Percentiles rank a stretch among this genome's conserved stretches.
phyloP scores from a whole-genome alignment of 2,329 filamentous ascomycete genomes.

The Pseudocercospora pini-densiflorae region DNA sequence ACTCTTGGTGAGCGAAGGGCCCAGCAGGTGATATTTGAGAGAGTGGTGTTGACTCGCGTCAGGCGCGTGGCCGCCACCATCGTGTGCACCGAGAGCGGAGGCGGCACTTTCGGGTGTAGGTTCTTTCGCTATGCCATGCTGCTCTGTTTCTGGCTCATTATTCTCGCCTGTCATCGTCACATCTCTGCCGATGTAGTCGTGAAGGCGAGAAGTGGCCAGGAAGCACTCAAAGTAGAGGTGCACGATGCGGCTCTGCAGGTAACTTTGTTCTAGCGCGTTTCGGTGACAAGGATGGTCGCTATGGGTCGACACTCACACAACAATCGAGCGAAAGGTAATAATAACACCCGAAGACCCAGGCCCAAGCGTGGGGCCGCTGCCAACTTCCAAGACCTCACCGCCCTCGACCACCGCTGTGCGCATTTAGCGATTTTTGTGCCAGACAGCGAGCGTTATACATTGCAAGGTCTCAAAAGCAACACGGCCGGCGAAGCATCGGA shows the following conservation, averaged over 20 bases:
- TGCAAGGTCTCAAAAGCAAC: neutral
- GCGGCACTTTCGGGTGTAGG: neutral
- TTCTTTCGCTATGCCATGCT: neutral
- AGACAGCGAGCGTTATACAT: neutral
- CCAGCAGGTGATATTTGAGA: slow-evolving; percentile 86
- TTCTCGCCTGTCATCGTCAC: neutral
- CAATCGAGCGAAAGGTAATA: neutral
- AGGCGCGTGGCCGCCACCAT: slow-evolving; percentile 3
- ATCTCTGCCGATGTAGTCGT: neutral
- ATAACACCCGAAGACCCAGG: neutral
- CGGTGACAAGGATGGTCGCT: neutral
- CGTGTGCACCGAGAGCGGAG: neutral
- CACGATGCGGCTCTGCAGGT: neutral
- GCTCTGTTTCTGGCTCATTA: neutral
- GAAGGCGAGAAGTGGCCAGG: neutral
- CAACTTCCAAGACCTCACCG: slow-evolving; percentile 1
- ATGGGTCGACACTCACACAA: neutral
- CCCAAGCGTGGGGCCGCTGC: neutral
- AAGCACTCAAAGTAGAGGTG: neutral
- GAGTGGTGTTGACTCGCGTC: slow-evolving; percentile 59
- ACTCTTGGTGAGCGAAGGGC: slow-evolving; percentile 89
- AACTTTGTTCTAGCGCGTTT: neutral
- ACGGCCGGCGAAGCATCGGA: neutral
- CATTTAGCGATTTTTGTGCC: neutral
- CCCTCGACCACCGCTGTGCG: neutral